phyloP scores from a whole-genome alignment of 2,329 filamentous ascomycete genomes.

The Thelonectria discophora region DNA sequence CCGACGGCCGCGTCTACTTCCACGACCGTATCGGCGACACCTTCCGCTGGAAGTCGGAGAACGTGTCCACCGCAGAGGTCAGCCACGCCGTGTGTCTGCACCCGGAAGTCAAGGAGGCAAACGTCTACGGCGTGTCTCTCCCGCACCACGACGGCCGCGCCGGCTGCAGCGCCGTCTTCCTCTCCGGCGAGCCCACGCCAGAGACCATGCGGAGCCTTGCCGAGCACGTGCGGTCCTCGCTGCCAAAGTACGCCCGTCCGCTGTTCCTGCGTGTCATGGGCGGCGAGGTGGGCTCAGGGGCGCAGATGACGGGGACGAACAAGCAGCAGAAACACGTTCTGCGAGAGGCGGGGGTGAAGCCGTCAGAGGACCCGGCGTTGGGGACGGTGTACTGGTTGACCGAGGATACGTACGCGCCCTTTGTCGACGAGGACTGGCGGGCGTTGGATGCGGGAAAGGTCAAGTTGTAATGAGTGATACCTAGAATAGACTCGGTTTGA shows the following conservation, averaged over 20 bases:
- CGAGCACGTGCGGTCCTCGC: conserved; percentile 60
- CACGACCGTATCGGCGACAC: conserved; percentile 83
- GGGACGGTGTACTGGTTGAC: conserved; percentile 72
- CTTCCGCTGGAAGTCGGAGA: conserved; percentile 84
- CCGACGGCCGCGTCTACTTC: conserved; percentile 79
- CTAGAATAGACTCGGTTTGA: neutral
- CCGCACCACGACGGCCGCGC: conserved; percentile 85
- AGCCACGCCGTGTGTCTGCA: conserved; percentile 76
- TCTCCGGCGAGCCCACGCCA: conserved; percentile 57
- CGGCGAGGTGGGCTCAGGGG: conserved; percentile 58
- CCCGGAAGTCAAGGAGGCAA: conserved; percentile 75
- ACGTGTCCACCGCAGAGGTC: conserved; percentile 84
- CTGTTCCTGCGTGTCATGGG: conserved; percentile 77
- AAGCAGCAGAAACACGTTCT: conserved; percentile 86
- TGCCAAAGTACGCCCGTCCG: conserved; percentile 81
- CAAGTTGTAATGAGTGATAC: conserved; percentile 63
- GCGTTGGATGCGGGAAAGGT: conserved; percentile 72
- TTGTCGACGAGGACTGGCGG: conserved; percentile 74
- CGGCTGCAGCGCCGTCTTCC: conserved; percentile 77
- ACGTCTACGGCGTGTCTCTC: conserved; percentile 84
- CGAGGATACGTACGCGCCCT: conserved; percentile 72
- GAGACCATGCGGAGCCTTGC: conserved; percentile 68
- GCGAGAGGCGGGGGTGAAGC: conserved; percentile 78
- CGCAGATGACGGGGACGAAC: conserved; percentile 79
- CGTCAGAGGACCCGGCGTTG: conserved; percentile 55